Conservation (phyloP, 192 early-diverging fungal species). For the Diversispora epigaea region DNA sequence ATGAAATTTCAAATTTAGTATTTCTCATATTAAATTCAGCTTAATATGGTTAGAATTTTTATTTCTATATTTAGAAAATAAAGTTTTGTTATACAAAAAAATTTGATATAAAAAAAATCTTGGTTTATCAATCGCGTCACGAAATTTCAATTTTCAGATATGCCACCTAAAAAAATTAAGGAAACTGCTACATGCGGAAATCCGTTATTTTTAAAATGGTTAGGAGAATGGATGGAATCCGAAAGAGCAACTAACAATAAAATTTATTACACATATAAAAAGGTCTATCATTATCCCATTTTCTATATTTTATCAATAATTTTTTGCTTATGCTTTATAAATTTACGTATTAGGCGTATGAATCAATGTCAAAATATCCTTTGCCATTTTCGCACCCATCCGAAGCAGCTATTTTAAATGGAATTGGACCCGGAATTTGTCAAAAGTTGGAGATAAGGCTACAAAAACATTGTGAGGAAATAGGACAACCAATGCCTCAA, state of each 20-base stretch:
- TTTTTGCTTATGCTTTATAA: neutral
- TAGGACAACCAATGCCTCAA: conserved; percentile 45
- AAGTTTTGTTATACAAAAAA: no score
- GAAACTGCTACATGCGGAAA: conserved; percentile 54
- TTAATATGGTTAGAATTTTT: no score
- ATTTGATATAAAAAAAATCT: no score
- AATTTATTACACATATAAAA: conserved; percentile 60
- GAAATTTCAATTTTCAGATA: neutral
- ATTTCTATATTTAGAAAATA: no score
- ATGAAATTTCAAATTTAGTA: no score
- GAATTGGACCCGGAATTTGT: conserved; percentile 62
- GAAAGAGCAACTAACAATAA: conserved; percentile 48
- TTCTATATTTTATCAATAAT: neutral
- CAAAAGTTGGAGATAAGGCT: conserved; percentile 55
- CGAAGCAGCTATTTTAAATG: conserved; percentile 59
- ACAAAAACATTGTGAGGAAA: conserved; percentile 54
- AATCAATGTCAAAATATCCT: conserved; percentile 63
- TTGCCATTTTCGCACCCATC: conserved; percentile 55
- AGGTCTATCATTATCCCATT: conserved; percentile 31
- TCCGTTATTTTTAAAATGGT: conserved; percentile 65
- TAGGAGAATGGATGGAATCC: conserved; percentile 66
- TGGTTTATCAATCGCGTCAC: neutral
- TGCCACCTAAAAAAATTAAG: conserved; percentile 9
- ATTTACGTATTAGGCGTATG: conserved; percentile 51
- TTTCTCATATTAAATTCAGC: no score